These are phyloP conservation scores for Biancaea sappan DNA, from an alignment of 306 rosid species.

Conservation along the genomic window DNA sequence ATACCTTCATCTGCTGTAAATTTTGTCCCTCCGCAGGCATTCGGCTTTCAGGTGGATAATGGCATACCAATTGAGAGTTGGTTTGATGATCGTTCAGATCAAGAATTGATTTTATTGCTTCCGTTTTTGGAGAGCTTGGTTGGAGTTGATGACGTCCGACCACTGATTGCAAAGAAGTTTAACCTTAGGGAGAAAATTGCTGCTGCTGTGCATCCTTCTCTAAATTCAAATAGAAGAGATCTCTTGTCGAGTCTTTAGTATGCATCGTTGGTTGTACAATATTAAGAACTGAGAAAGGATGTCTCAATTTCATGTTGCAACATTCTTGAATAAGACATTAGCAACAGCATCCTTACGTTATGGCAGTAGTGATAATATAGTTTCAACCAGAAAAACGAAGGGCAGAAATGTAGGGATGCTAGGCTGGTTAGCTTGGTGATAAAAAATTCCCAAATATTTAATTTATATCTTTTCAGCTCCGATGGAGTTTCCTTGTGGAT, in stretches of 20 bases:
- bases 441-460: slow-evolving; percentile 15
- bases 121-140: slow-evolving; percentile 96
- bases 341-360: slow-evolving; percentile 38
- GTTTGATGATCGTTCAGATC: slow-evolving; percentile 89
- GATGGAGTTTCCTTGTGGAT: neutral
- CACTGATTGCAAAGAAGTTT: slow-evolving; percentile 76
- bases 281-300: slow-evolving; percentile 27
- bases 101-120: slow-evolving; percentile 68
- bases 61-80: slow-evolving; percentile 99
- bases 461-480: neutral
- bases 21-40: slow-evolving; percentile 61
- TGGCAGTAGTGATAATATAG: slow-evolving; percentile 33
- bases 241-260: slow-evolving; percentile 50
- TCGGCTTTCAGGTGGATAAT: slow-evolving; percentile 98
- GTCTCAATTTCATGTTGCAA: slow-evolving; percentile 41
- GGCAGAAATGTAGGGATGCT: slow-evolving; percentile 3
- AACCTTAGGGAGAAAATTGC: slow-evolving; percentile 82
- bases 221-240: slow-evolving; percentile 56
- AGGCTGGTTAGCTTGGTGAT: slow-evolving; percentile 17
- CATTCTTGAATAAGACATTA: slow-evolving; percentile 34
- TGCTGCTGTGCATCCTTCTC: slow-evolving; percentile 71
- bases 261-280: slow-evolving; percentile 46
- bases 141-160: slow-evolving; percentile 96
- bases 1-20: slow-evolving; percentile 21
- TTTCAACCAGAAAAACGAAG: slow-evolving; percentile 28